Evolutionary conservation across 2,329 filamentous ascomycete species (phyloP).

Genomic region (Verticillium zaregamsianum): DNA sequence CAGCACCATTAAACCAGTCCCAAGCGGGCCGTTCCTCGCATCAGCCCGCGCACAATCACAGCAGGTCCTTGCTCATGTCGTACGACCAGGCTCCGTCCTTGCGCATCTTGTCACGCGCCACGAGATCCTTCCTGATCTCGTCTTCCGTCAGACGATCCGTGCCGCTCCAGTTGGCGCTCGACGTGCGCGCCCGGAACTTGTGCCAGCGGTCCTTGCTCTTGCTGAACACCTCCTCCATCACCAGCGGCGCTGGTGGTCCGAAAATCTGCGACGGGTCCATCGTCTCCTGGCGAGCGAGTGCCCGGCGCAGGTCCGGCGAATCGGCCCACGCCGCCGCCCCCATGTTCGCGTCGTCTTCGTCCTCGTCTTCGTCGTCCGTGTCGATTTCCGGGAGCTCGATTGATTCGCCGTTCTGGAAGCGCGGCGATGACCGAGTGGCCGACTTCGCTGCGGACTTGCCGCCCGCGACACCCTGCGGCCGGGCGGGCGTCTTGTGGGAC

Average conservation of each 20-base stretch:
- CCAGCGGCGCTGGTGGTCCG: conserved; percentile 79
- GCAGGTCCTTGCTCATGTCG: conserved; percentile 47
- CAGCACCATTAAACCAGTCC: background rate
- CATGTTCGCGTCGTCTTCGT: conserved; percentile 48
- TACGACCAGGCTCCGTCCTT: conserved; percentile 85
- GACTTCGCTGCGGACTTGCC: conserved; percentile 50
- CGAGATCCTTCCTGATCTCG: conserved; percentile 76
- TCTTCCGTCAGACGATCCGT: conserved; percentile 81
- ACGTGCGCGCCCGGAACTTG: conserved; percentile 86
- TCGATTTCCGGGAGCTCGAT: conserved; percentile 94
- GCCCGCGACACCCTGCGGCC: conserved; percentile 39
- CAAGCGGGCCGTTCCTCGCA: background rate
- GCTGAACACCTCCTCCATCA: conserved; percentile 95
- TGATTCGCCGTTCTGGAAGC: conserved; percentile 82
- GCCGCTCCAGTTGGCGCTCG: conserved; percentile 90
- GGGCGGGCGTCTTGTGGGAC: conserved; percentile 67
- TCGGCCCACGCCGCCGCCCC: conserved; percentile 79
- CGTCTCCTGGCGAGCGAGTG: conserved; percentile 77
- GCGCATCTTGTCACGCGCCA: conserved; percentile 73
- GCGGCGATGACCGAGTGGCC: conserved; percentile 67
- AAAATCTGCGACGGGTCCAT: conserved; percentile 85
- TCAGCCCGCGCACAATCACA: conserved; percentile 20
- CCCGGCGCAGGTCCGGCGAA: conserved; percentile 72
- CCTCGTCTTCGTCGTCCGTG: conserved; percentile 82
- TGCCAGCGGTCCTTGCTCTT: conserved; percentile 81